Evolutionary conservation across 2,329 filamentous ascomycete genomes (phyloP).

Genomic region (Cladosporium cucumerinum): DNA sequence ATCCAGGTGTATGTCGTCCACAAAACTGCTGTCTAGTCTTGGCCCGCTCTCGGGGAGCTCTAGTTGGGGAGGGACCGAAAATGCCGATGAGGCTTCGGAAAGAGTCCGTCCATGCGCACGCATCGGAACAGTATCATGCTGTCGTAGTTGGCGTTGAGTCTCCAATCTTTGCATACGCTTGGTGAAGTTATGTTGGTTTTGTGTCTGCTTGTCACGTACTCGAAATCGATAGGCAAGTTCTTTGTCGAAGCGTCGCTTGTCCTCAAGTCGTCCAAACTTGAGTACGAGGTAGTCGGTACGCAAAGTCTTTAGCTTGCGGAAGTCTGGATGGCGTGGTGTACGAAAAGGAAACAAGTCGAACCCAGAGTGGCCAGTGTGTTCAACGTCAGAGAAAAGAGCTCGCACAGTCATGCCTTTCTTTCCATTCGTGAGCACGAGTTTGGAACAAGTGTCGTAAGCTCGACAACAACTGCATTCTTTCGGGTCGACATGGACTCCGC

Average conservation of each 20-base stretch:
- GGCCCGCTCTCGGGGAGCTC: background rate
- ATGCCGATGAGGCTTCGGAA: background rate
- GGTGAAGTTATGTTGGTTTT: conserved; percentile 17
- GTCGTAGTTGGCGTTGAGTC: background rate
- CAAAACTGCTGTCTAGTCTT: background rate
- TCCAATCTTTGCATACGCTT: background rate
- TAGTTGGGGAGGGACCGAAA: background rate
- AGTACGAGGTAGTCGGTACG: conserved; percentile 22
- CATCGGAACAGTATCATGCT: background rate
- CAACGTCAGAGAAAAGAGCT: conserved; percentile 17
- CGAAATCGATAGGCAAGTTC: conserved; percentile 21
- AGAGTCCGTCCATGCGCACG: background rate
- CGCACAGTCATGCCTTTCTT: conserved; percentile 16
- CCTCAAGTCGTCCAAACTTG: conserved; percentile 20
- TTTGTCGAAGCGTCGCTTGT: conserved; percentile 20
- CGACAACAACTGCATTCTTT: conserved; percentile 19
- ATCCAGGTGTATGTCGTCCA: background rate
- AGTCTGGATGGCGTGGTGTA: conserved; percentile 15
- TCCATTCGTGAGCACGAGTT: conserved; percentile 19
- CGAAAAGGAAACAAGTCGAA: conserved; percentile 24
- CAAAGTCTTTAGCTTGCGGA: conserved; percentile 3
- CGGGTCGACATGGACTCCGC: conserved; percentile 18
- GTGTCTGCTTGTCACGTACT: conserved; percentile 21
- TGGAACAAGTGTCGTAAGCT: conserved; percentile 19
- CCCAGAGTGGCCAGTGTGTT: conserved; percentile 18